Evolutionary conservation across 768 basidiomycete species (phyloP), one percentile per base, ranked within the genome.

Genomic region (Candolleomyces eurysporus): DNA sequence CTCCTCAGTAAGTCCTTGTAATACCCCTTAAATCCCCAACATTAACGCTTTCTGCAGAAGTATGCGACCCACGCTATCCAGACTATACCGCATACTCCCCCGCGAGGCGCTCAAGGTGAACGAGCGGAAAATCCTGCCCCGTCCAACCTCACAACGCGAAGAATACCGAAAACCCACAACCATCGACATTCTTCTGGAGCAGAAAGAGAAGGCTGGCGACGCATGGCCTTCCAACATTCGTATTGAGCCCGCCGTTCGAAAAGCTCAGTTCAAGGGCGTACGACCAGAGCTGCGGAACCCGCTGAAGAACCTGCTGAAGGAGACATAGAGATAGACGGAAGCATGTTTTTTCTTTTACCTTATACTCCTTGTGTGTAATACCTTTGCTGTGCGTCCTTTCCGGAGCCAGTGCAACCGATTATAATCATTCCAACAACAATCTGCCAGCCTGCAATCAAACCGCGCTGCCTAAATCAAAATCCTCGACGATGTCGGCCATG

Each of bases 211-310:
- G 17, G 72, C 76, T 31, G 78, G 76, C 8, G 64, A 70, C 4
- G 52, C 61, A 0, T 82, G 80, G 80, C 81, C 81, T 7, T 58
- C 64, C n/a, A 82, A 82, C 66, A 73, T 82, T 54, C 73, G 80
- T 32, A 71, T 82, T 46, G 81, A 82, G 63, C 78, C 75, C 11
- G 73, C 76, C 50, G 67, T 80, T 31, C 80, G 76, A 69, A 79
- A 75, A 65, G 71, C 73, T 43, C 71, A 65, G 17, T 77, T 79
- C 53, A 74, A 72, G 57, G 69, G 66, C 45, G 78, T 81, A 17
- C 69, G 73, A 54, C 73, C 77, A 3, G 74, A 75, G 49, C 65
- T 79, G 16, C 71, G 79, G 63, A 72, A 69, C 2, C 66, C 69
- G 43, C 61, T 80, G 65, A 80, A 77, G 69, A 77, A 69, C 49